Evolutionary conservation across 371 early-diverging fungal species (phyloP).

Genomic region (Phascolomyces articulosus): DNA sequence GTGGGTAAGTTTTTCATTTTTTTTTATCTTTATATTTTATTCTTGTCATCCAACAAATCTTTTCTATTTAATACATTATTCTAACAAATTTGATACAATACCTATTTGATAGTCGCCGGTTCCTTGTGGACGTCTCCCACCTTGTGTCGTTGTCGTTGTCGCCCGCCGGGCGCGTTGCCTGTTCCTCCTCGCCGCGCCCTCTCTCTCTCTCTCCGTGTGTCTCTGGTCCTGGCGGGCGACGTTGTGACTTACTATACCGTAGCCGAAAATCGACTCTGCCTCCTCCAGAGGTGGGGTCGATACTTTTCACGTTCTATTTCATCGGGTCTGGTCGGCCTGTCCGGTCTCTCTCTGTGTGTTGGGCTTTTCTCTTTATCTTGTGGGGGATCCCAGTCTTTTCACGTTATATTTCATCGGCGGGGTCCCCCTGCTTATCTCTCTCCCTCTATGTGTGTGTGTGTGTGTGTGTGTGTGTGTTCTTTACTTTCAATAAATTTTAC

Average conservation of each 20-base stretch:
- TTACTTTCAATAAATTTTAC: too few species aligned
- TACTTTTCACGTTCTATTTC: conserved; percentile 1
- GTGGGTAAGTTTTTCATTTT: too few species aligned
- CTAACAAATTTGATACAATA: too few species aligned
- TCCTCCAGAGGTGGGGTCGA: conserved; percentile 23
- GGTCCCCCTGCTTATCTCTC: not conserved
- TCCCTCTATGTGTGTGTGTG: not conserved
- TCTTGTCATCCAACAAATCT: too few species aligned
- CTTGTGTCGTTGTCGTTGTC: not conserved
- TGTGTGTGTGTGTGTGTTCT: too few species aligned
- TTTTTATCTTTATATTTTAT: too few species aligned
- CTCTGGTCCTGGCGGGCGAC: not conserved
- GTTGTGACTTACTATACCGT: not conserved
- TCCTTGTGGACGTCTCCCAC: not conserved
- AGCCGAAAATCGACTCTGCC: conserved; percentile 18
- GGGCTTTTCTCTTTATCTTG: not conserved
- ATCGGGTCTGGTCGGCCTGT: not conserved
- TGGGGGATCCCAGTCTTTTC: not conserved
- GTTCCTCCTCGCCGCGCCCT: not conserved
- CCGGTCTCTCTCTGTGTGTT: too few species aligned
- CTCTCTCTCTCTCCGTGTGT: not conserved
- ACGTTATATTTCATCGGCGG: not conserved
- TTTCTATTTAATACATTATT: too few species aligned
- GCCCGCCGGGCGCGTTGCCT: not conserved
- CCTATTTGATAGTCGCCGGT: not conserved